These are phyloP conservation scores for Alnus rubra DNA, from an alignment of 306 rosid genomes.

Conservation along the genomic window DNA sequence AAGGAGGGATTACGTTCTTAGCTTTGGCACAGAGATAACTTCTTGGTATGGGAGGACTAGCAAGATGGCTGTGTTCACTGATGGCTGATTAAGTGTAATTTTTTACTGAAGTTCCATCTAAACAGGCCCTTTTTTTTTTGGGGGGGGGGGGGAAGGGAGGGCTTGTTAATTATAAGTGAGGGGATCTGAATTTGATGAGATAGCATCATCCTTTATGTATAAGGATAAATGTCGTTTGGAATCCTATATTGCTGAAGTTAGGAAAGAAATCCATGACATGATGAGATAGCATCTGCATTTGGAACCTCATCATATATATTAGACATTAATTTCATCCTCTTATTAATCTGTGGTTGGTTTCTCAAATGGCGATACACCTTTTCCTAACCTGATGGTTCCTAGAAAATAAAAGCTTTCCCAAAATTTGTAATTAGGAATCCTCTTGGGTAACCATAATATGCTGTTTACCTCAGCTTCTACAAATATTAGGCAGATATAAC, in stretches of 20 bases:
- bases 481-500: slow-evolving; percentile 1
- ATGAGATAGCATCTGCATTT: neutral
- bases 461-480: neutral
- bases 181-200: neutral
- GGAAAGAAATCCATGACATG: neutral
- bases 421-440: slow-evolving; percentile 2
- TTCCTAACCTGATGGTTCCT: slow-evolving; percentile 2
- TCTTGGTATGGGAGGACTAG: neutral
- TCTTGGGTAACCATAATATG: slow-evolving; percentile 8
- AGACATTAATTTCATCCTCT: neutral
- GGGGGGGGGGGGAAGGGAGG: no score
- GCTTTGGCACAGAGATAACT: neutral
- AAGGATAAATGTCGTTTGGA: neutral
- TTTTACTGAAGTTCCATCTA: neutral
- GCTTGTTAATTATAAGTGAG: neutral
- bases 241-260: neutral
- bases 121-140: neutral
- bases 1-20: neutral
- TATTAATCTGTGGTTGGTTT: neutral
- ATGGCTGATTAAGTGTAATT: neutral
- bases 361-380: neutral
- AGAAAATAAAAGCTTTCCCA: slow-evolving; percentile 20
- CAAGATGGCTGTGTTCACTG: neutral
- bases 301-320: neutral
- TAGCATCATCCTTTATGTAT: neutral